phyloP scores from a whole-genome alignment of 2,329 filamentous ascomycete species.

The Colletotrichum sp. region DNA sequence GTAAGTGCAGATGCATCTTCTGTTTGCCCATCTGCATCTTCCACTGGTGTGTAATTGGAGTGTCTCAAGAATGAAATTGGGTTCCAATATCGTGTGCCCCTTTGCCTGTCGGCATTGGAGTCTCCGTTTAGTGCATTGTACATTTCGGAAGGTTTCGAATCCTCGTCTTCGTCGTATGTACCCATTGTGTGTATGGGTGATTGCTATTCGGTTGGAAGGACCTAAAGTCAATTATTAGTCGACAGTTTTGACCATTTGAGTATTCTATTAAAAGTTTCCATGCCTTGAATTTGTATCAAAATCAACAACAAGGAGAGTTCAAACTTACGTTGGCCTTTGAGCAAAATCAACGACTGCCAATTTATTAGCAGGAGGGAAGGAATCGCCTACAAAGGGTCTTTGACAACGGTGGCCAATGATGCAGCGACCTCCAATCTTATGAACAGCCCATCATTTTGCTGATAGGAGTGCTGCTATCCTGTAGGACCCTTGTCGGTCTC shows the following conservation, averaged over 20 bases:
- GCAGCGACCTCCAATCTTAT: not conserved
- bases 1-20: not conserved
- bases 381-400: not conserved
- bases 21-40: not conserved
- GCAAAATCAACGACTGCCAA: not conserved
- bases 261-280: rapidly evolving
- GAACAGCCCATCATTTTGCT: not conserved
- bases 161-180: not conserved
- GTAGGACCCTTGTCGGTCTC: not conserved
- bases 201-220: rapidly evolving
- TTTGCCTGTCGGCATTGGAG: not conserved
- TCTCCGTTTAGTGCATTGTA: not conserved
- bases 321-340: not conserved
- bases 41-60: not conserved
- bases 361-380: not conserved
- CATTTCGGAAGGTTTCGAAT: not conserved
- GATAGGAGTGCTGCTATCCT: not conserved
- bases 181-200: not conserved
- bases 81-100: not conserved
- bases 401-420: not conserved
- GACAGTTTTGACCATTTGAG: rapidly evolving
- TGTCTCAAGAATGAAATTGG: not conserved
- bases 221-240: not conserved
- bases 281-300: not conserved
- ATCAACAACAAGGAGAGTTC: not conserved